phyloP scores from a whole-genome alignment of 192 early-diverging fungal species.

The Coemansia sp. region DNA sequence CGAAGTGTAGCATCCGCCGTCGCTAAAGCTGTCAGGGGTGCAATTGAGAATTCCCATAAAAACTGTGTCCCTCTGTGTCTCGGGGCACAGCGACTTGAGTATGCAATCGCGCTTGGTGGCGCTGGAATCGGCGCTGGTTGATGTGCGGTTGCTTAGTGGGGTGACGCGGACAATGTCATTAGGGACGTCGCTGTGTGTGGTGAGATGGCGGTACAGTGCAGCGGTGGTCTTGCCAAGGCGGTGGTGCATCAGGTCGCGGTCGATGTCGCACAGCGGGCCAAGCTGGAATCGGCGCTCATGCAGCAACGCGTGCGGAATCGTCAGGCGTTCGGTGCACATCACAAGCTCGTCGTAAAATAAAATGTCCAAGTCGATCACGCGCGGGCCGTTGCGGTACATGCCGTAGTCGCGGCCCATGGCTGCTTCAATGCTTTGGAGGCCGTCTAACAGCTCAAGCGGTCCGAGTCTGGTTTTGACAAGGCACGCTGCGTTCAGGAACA shows the following conservation, averaged over 20 bases:
- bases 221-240: slow-evolving; percentile 72
- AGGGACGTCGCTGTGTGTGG: slow-evolving; percentile 55
- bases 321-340: slow-evolving; percentile 64
- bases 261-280: slow-evolving; percentile 91
- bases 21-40: slow-evolving; percentile 95
- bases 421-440: slow-evolving; percentile 82
- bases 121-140: slow-evolving; percentile 21
- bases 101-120: slow-evolving; percentile 45
- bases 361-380: slow-evolving; percentile 95
- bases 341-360: slow-evolving; percentile 83
- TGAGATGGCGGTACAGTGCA: slow-evolving; percentile 61
- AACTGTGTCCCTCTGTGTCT: slow-evolving; percentile 59
- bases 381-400: slow-evolving; percentile 78
- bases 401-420: slow-evolving; percentile 74
- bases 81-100: slow-evolving; percentile 57
- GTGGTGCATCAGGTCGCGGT: slow-evolving; percentile 85
- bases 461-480: slow-evolving; percentile 78
- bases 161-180: slow-evolving; percentile 52
- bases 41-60: slow-evolving; percentile 98
- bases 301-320: slow-evolving; percentile 85
- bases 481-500: slow-evolving; percentile 87
- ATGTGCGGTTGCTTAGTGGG: slow-evolving; percentile 35
- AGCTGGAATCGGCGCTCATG: slow-evolving; percentile 95
- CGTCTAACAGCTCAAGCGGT: slow-evolving; percentile 69
- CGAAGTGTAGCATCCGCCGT: slow-evolving; percentile 75